Evolutionary conservation across 2,329 filamentous ascomycete genomes (phyloP).

Genomic region (Elsinoe arachidis): DNA sequence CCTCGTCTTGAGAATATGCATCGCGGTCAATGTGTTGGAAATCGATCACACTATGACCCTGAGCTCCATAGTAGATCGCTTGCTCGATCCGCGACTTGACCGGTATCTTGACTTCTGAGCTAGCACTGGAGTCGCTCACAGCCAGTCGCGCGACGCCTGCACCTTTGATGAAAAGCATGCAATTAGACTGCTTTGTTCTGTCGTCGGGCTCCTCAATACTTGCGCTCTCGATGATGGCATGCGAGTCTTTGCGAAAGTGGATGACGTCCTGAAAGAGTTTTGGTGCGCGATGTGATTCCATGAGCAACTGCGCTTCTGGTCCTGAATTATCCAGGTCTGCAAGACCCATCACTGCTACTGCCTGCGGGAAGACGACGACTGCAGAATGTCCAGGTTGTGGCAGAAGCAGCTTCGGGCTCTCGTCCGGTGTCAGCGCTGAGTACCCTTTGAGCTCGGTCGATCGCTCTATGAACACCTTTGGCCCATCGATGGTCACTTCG

Average conservation of each 20-base stretch:
- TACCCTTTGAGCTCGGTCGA: slow-evolving; percentile 58
- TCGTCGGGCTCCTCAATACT: slow-evolving; percentile 40
- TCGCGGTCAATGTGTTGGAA: slow-evolving; percentile 58
- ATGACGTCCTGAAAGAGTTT: slow-evolving; percentile 78
- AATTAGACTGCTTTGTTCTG: slow-evolving; percentile 27
- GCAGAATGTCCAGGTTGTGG: slow-evolving; percentile 72
- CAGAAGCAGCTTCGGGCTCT: slow-evolving; percentile 59
- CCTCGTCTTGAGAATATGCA: slow-evolving; percentile 59
- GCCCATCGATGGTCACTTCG: slow-evolving; percentile 56
- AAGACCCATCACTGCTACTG: slow-evolving; percentile 69
- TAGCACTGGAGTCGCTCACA: slow-evolving; percentile 50
- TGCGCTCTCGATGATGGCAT: slow-evolving; percentile 42
- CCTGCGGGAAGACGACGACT: slow-evolving; percentile 70
- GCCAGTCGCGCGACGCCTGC: slow-evolving; percentile 50
- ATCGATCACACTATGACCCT: slow-evolving; percentile 77
- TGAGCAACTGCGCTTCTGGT: slow-evolving; percentile 66
- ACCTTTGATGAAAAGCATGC: slow-evolving; percentile 48
- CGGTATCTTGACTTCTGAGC: slow-evolving; percentile 51
- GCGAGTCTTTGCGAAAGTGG: slow-evolving; percentile 55
- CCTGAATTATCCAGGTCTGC: slow-evolving; percentile 53
- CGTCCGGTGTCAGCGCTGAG: slow-evolving; percentile 27
- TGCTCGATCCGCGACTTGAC: slow-evolving; percentile 88
- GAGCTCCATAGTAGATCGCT: slow-evolving; percentile 82
- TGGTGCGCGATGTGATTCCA: slow-evolving; percentile 54
- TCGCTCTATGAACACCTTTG: slow-evolving; percentile 50